These are phyloP conservation scores for Lentinus tigrinus DNA, from an alignment of 768 basidiomycete species.

Conservation along the genomic window DNA sequence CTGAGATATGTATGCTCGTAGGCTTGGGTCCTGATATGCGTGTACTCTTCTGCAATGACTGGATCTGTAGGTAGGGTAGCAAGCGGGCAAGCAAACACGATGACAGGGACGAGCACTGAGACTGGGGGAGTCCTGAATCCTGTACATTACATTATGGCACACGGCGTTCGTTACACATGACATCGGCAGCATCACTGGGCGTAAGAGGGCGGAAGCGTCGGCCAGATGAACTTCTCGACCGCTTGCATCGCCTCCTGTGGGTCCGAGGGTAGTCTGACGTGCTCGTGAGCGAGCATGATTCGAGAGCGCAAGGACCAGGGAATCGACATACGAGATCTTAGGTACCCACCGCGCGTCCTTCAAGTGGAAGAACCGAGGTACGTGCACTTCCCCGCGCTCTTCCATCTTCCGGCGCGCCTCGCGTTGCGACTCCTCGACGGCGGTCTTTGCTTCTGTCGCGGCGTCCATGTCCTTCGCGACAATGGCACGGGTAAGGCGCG, in stretches of 20 bases:
- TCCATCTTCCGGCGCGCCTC: constrained; percentile 75
- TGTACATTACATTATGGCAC: background rate
- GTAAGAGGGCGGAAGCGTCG: constrained; percentile 17
- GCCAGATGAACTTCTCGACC: constrained; percentile 83
- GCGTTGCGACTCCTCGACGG: constrained; percentile 90
- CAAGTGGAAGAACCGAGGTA: constrained; percentile 80
- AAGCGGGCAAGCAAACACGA: background rate
- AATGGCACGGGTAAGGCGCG: constrained; percentile 82
- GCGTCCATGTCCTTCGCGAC: constrained; percentile 87
- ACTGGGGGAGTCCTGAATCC: background rate
- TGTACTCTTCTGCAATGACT: background rate
- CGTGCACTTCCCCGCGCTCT: constrained; percentile 64
- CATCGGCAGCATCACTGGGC: background rate
- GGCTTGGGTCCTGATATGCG: background rate
- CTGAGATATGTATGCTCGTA: background rate
- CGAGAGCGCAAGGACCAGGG: background rate
- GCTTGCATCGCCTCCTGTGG: constrained; percentile 61
- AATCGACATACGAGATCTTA: constrained; percentile 66
- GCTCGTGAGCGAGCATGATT: constrained; percentile 1
- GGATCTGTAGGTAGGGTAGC: background rate
- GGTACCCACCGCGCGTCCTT: constrained; percentile 81
- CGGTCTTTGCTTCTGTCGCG: constrained; percentile 86
- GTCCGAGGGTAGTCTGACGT: constrained; percentile 65
- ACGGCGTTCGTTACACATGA: background rate
- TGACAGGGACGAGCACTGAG: background rate